Percentiles rank a stretch among this genome's conserved stretches.
Evolutionary conservation across 345 rosid genomes (phyloP).

Genomic region (Linum lewisii): DNA sequence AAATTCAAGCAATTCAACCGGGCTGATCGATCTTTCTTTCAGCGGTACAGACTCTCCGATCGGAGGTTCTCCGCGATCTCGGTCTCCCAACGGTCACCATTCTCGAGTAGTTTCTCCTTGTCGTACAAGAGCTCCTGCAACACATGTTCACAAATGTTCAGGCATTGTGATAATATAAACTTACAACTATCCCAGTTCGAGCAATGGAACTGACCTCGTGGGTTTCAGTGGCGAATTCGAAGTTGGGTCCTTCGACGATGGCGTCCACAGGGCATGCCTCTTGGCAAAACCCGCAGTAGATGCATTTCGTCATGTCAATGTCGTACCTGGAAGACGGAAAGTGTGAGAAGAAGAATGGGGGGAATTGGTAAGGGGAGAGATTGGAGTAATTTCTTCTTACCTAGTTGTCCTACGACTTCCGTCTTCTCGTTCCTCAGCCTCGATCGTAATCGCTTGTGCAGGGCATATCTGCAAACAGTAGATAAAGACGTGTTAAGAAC

Average conservation of each 20-base stretch:
- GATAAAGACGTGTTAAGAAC: background rate
- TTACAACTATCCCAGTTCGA: background rate
- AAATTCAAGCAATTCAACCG: no score
- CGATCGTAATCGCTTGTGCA: conserved; percentile 95
- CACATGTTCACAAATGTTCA: background rate
- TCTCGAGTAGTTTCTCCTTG: conserved; percentile 95
- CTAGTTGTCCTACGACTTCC: conserved; percentile 98
- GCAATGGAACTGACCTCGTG: conserved; percentile 54
- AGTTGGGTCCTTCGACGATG: conserved; percentile 95
- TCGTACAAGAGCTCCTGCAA: conserved; percentile 84
- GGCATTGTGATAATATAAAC: background rate
- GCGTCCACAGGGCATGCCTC: conserved; percentile 99
- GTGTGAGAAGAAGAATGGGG: conserved; percentile 2
- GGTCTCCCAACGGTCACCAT: conserved; percentile 94
- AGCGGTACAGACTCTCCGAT: conserved; percentile 91
- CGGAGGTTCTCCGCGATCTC: conserved; percentile 97
- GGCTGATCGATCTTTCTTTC: conserved; percentile 4
- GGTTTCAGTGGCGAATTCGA: conserved; percentile 92
- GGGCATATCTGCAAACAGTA: conserved; percentile 66
- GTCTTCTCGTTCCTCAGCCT: conserved; percentile 97
- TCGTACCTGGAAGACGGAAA: conserved; percentile 48
- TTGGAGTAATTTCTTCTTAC: conserved; percentile 22
- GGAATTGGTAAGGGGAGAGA: background rate
- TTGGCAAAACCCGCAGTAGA: conserved; percentile 97
- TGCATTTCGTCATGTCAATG: conserved; percentile 96